These are phyloP conservation scores for Mimosa bimucronata DNA, from an alignment of 306 rosid genomes.

Conservation along the genomic window DNA sequence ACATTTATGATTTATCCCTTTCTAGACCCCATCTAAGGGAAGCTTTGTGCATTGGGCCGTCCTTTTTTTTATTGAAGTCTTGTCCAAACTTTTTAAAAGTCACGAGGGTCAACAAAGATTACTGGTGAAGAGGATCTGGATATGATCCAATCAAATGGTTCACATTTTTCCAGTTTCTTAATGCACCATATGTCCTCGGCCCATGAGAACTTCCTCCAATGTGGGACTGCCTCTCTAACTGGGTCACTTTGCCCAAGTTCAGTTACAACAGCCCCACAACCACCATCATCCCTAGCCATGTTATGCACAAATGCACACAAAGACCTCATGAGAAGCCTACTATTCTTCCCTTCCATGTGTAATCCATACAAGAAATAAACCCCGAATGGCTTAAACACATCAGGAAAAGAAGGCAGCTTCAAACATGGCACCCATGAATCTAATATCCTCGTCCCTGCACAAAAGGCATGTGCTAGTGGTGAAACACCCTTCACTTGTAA, in stretches of 20 bases:
- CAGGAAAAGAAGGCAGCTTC: conserved; percentile 80
- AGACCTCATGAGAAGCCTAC: conserved; percentile 56
- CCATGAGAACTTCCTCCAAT: conserved; percentile 84
- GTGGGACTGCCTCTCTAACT: conserved; percentile 72
- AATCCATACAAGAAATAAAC: conserved; percentile 77
- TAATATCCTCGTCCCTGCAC: conserved; percentile 69
- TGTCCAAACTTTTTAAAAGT: conserved; percentile 44
- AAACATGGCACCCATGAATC: conserved; percentile 92
- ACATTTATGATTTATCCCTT: too few relatives aligned
- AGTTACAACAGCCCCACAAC: conserved; percentile 81
- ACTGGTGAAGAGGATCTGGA: conserved; percentile 55
- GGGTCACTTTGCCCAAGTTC: conserved; percentile 88
- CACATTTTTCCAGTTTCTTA: conserved; percentile 57
- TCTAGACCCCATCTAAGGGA: too few relatives aligned
- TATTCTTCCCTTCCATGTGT: conserved; percentile 72
- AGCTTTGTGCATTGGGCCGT: too few relatives aligned
- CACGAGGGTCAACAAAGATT: conserved; percentile 89
- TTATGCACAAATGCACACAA: conserved; percentile 73
- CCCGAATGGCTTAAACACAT: conserved; percentile 82
- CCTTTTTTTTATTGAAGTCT: background rate
- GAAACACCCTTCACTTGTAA: conserved; percentile 82
- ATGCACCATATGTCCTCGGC: conserved; percentile 88
- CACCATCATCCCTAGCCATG: conserved; percentile 73
- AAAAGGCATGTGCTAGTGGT: conserved; percentile 57
- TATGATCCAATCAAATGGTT: conserved; percentile 45